Base-by-base conservation (phyloP, 1,284 basidiomycete species). In the Ganoderma leucocontextum region DNA sequence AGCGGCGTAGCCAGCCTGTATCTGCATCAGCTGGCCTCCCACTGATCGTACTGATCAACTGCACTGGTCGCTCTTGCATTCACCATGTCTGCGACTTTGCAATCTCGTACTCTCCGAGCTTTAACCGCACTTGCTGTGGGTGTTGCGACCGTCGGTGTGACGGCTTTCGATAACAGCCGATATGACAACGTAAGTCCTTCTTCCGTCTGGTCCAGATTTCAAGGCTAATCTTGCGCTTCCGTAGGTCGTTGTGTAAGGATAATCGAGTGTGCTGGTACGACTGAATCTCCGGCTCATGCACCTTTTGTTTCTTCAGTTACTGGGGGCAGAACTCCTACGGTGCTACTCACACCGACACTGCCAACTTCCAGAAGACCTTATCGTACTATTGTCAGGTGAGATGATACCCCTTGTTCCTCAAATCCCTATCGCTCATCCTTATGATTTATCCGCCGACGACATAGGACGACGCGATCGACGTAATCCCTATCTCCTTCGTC, bases 311-410 rank as follows among this genome's bases (percentile, higher is more conserved):
- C 65, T 17, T 38, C 71, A 87, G 86, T 29, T 90, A 90, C 75
- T 91, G 87, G 88, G 89, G 89, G 60, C 89, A 91, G 78, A 90
- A 91, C 75, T 89, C 88, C 3, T 89, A 89, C 70, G 89, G 89
- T 44, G 89, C 89, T 1, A 82, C 80, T 7, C 81, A 88, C 71
- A 60, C 77, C 35, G 84, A 87, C 70, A 77, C 80, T 3, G 83
- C 85, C 38, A 84, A 88, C 74, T 89, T 80, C 73, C 89, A 89
- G 81, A 85, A 90, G 76, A 77, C 81, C 0, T 74, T 90, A 39
- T 83, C 84, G 7, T 87, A 82, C 73, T 90, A 90, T 74, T 90
- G 89, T 75, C 83, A 86, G 71, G 88, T 87, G 64, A 53, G 71
- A 9, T 29, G 9, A 39, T 38, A 47, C 41, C 33, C 7, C 15